A percentile compares a stretch with the other conserved stretches of the same genome.
These are phyloP conservation scores for Linum usitatissimum DNA, from an alignment of 345 rosid genomes.

Conservation along the genomic window DNA sequence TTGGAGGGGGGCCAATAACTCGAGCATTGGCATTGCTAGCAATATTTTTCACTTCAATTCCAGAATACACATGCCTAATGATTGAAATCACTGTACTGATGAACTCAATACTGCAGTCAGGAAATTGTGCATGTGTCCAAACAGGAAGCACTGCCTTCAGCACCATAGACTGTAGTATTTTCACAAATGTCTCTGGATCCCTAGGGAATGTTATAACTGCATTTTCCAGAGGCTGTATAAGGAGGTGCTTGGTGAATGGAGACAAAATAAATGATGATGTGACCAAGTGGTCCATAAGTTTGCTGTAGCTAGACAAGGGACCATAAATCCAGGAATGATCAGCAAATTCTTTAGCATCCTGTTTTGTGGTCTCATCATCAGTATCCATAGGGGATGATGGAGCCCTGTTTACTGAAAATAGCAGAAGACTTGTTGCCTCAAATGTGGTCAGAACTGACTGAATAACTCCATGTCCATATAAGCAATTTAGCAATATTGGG, in stretches of 20 bases:
- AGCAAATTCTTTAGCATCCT: slow-evolving; percentile 49
- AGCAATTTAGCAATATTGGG: slow-evolving; percentile 68
- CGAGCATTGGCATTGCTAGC: slow-evolving; percentile 44
- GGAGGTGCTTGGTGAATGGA: slow-evolving; percentile 75
- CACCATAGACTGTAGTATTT: slow-evolving; percentile 87
- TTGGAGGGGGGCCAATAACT: slow-evolving; percentile 76
- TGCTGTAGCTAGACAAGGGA: slow-evolving; percentile 82
- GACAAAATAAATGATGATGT: slow-evolving; percentile 83
- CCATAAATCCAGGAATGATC: slow-evolving; percentile 87
- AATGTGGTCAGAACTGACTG: slow-evolving; percentile 79
- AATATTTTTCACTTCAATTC: slow-evolving; percentile 78
- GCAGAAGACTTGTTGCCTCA: slow-evolving; percentile 88
- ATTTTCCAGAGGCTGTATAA: slow-evolving; percentile 59
- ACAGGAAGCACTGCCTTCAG: slow-evolving; percentile 86
- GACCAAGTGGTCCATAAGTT: slow-evolving; percentile 88
- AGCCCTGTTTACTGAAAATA: slow-evolving; percentile 56
- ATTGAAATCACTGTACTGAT: slow-evolving; percentile 68
- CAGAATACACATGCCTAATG: slow-evolving; percentile 76
- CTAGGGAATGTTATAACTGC: slow-evolving; percentile 60
- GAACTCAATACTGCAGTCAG: slow-evolving; percentile 70
- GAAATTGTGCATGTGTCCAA: slow-evolving; percentile 77
- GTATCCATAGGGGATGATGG: slow-evolving; percentile 84
- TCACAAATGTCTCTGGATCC: slow-evolving; percentile 85
- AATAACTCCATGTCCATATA: slow-evolving; percentile 70
- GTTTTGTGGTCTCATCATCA: slow-evolving; percentile 58